Evolutionary conservation across 2,329 filamentous ascomycete species (phyloP), one percentile per base, ranked within the genome.

Genomic region (Alternaria angustiovoidea): DNA sequence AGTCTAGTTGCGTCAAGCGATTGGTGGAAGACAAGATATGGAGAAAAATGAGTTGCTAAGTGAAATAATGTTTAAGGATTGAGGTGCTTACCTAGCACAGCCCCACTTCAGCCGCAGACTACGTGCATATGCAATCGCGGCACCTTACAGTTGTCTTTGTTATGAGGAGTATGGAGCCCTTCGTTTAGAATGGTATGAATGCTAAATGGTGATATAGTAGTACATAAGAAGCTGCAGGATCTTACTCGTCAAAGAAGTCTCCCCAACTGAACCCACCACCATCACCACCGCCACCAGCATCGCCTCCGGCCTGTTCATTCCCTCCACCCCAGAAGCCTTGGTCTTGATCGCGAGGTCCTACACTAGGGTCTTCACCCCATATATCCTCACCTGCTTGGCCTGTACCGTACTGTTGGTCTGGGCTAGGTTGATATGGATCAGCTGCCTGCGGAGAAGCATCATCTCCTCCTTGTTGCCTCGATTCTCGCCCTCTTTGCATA

Each of bases 401-500:
- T 47, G 67, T 49, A 30, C 56, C 64, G 28, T 66, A 63, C 49
- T 70, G 70, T 38, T 73, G 63, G 30, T 67, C 70, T 7, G 61
- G 57, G 14, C 65, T 57, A 20, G 64, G 56, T 32, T 67, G 63
- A 36, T 71, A 68, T 4, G 71, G 67, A 46, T 75, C 67, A 5
- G 57, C 54, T 22, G 68, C 62, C 51, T 73, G 70, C n/a, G 72
- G 70, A 22, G 73, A 75, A 48, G 69, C 65, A 24, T 69, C 60
- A 44, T 76, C 54, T 48, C 44, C 73, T n/a, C 53, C 59, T 49
- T 67, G 62, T 22, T 70, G 64, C 7, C 44, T 51, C 28, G 55
- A 47, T 54, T 77, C 78, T 65, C 80, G 75, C 2, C 84, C 83
- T 61, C 85, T 75, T 61, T 86, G 84, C 85, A 89, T 87, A 5